Conservation (phyloP, 306 rosid genomes). For the Casuarina glauca region DNA sequence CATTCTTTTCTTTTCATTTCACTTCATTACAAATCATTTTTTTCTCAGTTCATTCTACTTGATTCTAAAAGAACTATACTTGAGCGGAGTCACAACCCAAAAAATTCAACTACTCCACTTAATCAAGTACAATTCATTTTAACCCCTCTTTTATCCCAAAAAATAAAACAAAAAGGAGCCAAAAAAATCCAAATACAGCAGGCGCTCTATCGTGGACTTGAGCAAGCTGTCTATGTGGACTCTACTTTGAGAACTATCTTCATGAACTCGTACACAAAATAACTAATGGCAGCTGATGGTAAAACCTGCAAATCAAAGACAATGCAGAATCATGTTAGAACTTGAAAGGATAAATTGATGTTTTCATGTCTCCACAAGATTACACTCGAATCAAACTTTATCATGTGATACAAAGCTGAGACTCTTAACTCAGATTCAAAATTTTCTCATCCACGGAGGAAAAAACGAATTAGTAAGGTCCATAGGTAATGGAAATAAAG, state of each 20-base stretch:
- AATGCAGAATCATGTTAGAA: background rate
- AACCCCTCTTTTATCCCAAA: background rate
- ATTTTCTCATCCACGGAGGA: constrained; percentile 1
- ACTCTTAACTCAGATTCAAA: background rate
- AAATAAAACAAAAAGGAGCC: background rate
- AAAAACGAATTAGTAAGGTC: background rate
- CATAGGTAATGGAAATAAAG: constrained; percentile 1
- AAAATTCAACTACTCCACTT: background rate
- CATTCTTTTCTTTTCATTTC: no score
- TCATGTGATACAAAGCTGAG: background rate
- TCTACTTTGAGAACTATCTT: constrained; percentile 58
- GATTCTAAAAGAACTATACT: background rate
- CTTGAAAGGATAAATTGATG: background rate
- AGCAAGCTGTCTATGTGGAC: constrained; percentile 28
- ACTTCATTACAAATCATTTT: no score
- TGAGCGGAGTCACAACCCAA: background rate
- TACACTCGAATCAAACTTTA: background rate
- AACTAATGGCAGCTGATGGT: constrained; percentile 64
- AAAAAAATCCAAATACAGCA: background rate
- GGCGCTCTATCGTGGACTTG: background rate
- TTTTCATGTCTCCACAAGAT: background rate
- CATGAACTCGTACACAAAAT: constrained; percentile 62
- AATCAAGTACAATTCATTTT: background rate
- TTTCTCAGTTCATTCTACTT: no score
- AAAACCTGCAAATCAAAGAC: constrained; percentile 39